Base-by-base conservation (phyloP, 176 grass and related monocot species). In the Pontederia paniculata region DNA sequence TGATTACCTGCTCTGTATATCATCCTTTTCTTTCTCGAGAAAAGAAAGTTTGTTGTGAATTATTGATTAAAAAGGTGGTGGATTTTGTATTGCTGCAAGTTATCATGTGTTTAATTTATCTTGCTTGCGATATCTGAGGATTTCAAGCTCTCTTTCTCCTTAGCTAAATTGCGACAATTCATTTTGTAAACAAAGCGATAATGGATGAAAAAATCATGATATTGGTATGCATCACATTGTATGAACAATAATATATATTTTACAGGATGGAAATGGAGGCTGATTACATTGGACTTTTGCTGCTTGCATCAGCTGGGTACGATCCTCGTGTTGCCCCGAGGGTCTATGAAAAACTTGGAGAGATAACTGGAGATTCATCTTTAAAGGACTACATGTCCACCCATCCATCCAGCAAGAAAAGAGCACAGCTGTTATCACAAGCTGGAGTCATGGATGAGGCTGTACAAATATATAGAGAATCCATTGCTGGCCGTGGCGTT, bases 221-320 rank as follows among this genome's bases (percentile, higher is more conserved):
- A n/a, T 0, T 12, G 16, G 21, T 8, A n/a, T 17, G 52, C 48
- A 22, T 72, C 48, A 0, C 31, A 28, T 75, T 54, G 18, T 25
- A 71, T 13, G 49, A 53, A 28, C 55, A 57, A 49, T 66, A 56
- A 5, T 44, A 45, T 23, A 45, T 55, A 55, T 50, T 78, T 58
- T 68, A 48, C 57, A 97, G 93, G 86, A 97, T 82, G 80, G 93
- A 97, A 73, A 84, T 90, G 67, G 93, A 97, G 69, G 86, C 93
- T 16, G 93, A 97, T 74, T 80, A 90, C 45, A 97, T 97, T 62
- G 93, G 93, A 55, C 64, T 97, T 48, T 70, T 97, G 86, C 65
- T 97, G 47, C 80, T 90, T 2, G 93, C 74, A 42, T 53, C 86
- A 57, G 83, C 93, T 87, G 93, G 93, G 48, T 97, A 83, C n/a